These are phyloP conservation scores for Hippophae rhamnoides DNA, from an alignment of 306 rosid species.

Conservation along the genomic window DNA sequence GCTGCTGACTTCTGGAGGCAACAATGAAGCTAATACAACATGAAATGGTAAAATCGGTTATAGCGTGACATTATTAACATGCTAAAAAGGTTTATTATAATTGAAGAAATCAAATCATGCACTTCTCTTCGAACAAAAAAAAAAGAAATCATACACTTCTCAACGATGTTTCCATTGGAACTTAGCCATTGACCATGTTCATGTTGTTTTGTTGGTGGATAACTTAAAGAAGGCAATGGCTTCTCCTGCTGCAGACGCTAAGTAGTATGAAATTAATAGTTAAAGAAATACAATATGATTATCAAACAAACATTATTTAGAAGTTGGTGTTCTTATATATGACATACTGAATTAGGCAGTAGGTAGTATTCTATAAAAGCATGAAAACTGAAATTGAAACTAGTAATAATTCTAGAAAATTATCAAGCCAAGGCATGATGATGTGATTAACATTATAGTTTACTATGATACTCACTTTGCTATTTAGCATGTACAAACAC, in stretches of 20 bases:
- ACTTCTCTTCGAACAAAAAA: neutral
- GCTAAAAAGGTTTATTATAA: slow-evolving; percentile 4
- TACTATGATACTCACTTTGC: slow-evolving; percentile 44
- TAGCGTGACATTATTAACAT: slow-evolving; percentile 15
- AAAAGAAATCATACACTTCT: slow-evolving; percentile 36
- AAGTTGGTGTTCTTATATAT: no score
- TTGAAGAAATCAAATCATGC: slow-evolving; percentile 13
- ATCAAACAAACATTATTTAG: no score
- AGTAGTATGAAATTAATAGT: neutral
- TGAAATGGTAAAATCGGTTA: slow-evolving; percentile 17
- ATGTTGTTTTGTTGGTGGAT: slow-evolving; percentile 29
- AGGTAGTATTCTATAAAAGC: no score
- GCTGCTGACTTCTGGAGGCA: slow-evolving; percentile 26
- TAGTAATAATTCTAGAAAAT: no score
- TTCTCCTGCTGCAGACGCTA: slow-evolving; percentile 41
- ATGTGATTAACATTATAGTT: slow-evolving; percentile 6
- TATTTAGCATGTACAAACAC: slow-evolving; percentile 24
- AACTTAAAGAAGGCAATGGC: slow-evolving; percentile 22
- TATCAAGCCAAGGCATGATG: no score
- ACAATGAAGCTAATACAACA: slow-evolving; percentile 38
- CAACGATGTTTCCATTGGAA: slow-evolving; percentile 26
- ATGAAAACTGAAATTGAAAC: no score
- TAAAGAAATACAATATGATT: neutral
- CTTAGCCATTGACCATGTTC: slow-evolving; percentile 37
- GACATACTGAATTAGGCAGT: no score